phyloP scores from a whole-genome alignment of 2,329 filamentous ascomycete genomes.

The Dryadomyces quercus-mongolicae region DNA sequence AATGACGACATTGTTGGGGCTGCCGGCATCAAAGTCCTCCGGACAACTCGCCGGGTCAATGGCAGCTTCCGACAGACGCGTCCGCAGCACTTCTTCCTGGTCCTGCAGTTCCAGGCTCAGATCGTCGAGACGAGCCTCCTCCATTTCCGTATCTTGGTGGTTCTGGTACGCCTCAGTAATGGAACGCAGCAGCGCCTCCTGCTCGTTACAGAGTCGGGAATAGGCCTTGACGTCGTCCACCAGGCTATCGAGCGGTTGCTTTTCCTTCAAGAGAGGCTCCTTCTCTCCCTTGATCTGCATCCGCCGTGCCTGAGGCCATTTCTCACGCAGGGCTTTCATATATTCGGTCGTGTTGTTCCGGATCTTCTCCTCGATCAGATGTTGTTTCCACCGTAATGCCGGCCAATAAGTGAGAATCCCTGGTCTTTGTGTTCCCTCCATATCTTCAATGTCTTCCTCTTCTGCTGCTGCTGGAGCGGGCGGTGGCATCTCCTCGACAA shows the following conservation, averaged over 20 bases:
- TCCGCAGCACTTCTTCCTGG: conserved; percentile 29
- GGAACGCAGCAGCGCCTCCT: conserved; percentile 31
- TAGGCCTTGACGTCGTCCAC: conserved; percentile 29
- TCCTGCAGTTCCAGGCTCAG: conserved; percentile 31
- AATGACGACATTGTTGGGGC: conserved; percentile 22
- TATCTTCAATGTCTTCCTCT: neutral
- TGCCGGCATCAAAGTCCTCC: conserved; percentile 12
- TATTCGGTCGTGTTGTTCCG: conserved; percentile 36
- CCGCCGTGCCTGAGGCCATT: conserved; percentile 31
- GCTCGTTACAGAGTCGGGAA: conserved; percentile 27
- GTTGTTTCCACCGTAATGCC: conserved; percentile 17
- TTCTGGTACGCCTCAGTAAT: conserved; percentile 39
- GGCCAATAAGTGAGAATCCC: conserved; percentile 9
- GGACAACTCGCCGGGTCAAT: conserved; percentile 20
- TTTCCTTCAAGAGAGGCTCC: conserved; percentile 32
- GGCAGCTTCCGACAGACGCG: conserved; percentile 29
- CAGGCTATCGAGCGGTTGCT: conserved; percentile 29
- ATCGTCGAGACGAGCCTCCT: conserved; percentile 36
- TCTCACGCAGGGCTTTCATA: conserved; percentile 31
- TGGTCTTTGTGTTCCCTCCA: conserved; percentile 6
- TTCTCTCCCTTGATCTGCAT: conserved; percentile 37
- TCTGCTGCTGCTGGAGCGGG: neutral
- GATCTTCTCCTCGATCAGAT: conserved; percentile 28
- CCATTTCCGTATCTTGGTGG: conserved; percentile 36
- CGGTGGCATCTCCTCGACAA: too few species aligned